Evolutionary conservation across 2,329 filamentous ascomycete species (phyloP), one percentile per base, ranked within the genome.

Genomic region (Davidsoniella eucalypti): DNA sequence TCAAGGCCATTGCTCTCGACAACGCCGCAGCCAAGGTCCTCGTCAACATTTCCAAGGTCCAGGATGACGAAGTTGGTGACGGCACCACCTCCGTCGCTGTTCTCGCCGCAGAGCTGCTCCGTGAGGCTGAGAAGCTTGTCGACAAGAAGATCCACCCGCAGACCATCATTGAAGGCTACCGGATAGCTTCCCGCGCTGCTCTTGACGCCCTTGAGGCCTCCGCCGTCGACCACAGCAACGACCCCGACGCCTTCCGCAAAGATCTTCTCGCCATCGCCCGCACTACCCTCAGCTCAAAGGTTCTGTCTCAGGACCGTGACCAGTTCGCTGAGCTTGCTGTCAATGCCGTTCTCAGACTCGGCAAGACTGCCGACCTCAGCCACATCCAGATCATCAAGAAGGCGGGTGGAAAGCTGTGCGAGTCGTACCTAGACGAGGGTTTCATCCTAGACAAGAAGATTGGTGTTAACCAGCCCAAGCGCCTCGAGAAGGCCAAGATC

Each of bases 321-420:
- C 85, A 96, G 62, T 98, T 98, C 61, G 78, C 92, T 52, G 76
- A 82, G 63, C 76, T 98, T 45, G 92, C 92, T 16, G 84, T 84
- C 56, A 88, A 96, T 59, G 92, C 92, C 37, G 85, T 98, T 3
- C 73, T 96, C 53, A 80, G 93, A 56, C 75, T 98, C 61, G 86
- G 86, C 65, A 84, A 84, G 52, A 93, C 87, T 2, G 87, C 85
- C 52, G 92, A 98, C 65, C 78, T 98, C 50, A 95, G 85, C 64
- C 88, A 96, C 64, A 98, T 98, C 57, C 92, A 98, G 67, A 88
- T 98, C 61, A 98, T 98, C 72, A 98, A 98, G 75, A 98, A 98
- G 74, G 84, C 90, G 2, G 92, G 92, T 59, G 92, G 92, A 59
- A 98, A 96, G 74, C 78, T 98, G 53, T 92, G 81, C 64, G 92